A percentile compares a stretch with the other conserved stretches of the same genome.
phyloP scores from a whole-genome alignment of 768 basidiomycete species.

The Rhizopogon roseolus region DNA sequence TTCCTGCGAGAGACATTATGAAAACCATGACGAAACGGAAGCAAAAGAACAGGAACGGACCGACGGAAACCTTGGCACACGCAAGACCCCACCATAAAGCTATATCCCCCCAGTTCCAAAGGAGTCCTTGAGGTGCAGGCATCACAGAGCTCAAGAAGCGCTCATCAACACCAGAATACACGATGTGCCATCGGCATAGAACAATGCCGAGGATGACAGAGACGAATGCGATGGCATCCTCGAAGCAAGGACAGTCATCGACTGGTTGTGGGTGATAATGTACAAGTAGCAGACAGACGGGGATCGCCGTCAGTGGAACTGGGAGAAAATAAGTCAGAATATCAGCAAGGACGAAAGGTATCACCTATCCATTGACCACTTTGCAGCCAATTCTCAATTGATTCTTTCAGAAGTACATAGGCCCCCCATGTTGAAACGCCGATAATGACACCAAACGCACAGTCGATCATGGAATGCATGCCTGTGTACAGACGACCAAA shows the following conservation, averaged over 20 bases:
- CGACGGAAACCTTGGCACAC: slow-evolving; percentile 35
- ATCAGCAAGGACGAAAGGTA: slow-evolving; percentile 8
- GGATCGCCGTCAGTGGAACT: slow-evolving; percentile 59
- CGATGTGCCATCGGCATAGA: slow-evolving; percentile 61
- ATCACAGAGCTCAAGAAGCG: slow-evolving; percentile 32
- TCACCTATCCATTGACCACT: slow-evolving; percentile 32
- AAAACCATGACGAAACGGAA: neutral
- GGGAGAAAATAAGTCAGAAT: slow-evolving; percentile 10
- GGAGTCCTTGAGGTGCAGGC: slow-evolving; percentile 53
- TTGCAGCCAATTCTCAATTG: slow-evolving; percentile 40
- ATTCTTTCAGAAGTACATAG: slow-evolving; percentile 29
- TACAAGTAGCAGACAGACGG: slow-evolving; percentile 68
- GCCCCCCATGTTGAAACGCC: slow-evolving; percentile 62
- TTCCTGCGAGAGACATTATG: slow-evolving; percentile 38
- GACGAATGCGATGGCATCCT: slow-evolving; percentile 92
- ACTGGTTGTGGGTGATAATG: slow-evolving; percentile 92
- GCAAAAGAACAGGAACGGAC: slow-evolving; percentile 20
- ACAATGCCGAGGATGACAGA: slow-evolving; percentile 76
- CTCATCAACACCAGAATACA: slow-evolving; percentile 36
- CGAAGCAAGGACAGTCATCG: slow-evolving; percentile 97
- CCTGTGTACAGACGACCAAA: slow-evolving; percentile 80
- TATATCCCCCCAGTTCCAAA: slow-evolving; percentile 27
- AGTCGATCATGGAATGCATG: slow-evolving; percentile 87
- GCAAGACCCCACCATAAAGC: slow-evolving; percentile 34
- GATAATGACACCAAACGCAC: slow-evolving; percentile 54